Conservation (phyloP, 2,329 filamentous ascomycete species). For the Apiospora sp. region DNA sequence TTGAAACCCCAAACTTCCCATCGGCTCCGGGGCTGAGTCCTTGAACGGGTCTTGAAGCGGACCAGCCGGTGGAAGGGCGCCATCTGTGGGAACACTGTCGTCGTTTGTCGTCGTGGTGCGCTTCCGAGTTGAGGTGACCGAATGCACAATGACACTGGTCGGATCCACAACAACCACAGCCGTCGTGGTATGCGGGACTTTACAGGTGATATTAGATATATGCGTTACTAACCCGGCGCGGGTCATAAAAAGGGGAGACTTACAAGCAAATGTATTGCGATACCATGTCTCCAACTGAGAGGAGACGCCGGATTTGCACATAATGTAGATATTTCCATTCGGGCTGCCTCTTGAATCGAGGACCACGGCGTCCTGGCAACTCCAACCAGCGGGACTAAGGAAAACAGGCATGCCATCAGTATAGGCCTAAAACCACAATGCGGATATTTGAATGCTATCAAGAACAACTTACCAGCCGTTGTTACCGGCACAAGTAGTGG, state of each 20-base stretch:
- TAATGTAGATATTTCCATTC: not conserved
- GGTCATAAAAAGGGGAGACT: not conserved
- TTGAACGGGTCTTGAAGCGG: not conserved
- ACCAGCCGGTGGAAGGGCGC: not conserved
- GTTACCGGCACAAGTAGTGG: not conserved
- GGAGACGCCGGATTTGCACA: not conserved
- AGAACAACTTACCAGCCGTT: not conserved
- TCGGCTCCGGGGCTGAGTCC: not conserved
- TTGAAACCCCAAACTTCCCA: not conserved
- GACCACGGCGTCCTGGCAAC: not conserved
- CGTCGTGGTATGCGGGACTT: not conserved
- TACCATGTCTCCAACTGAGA: not conserved
- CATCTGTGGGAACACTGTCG: not conserved
- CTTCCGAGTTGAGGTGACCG: not conserved
- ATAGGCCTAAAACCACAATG: no score
- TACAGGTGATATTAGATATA: not conserved
- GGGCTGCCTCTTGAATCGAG: not conserved
- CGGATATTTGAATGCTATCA: not conserved
- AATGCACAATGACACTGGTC: not conserved
- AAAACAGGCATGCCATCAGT: not conserved
- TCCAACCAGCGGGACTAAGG: not conserved
- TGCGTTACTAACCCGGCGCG: not conserved
- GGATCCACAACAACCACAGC: conserved; percentile 1
- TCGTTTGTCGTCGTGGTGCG: not conserved
- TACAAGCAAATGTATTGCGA: not conserved